phyloP scores from a whole-genome alignment of 2,329 filamentous ascomycete genomes.

The Fusarium concolor region DNA sequence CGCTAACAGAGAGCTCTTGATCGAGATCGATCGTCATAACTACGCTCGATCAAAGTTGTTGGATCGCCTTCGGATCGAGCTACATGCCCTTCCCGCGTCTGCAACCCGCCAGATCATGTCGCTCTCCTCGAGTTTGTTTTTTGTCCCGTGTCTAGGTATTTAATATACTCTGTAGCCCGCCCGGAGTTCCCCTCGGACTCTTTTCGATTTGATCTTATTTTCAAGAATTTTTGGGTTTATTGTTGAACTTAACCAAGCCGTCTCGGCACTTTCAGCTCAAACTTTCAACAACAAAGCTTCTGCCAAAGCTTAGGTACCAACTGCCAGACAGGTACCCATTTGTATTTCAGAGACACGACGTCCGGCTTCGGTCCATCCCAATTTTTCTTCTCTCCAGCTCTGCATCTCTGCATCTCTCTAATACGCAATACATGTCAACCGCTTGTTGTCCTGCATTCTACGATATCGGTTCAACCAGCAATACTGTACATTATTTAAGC shows the following conservation, averaged over 20 bases:
- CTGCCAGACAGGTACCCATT: too few relatives aligned
- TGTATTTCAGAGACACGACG: not conserved
- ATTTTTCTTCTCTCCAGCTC: not conserved
- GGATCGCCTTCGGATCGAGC: slow-evolving; percentile 43
- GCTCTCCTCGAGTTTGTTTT: slow-evolving; percentile 22
- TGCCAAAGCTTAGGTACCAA: too few relatives aligned
- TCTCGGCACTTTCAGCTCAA: too few relatives aligned
- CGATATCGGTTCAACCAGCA: not conserved
- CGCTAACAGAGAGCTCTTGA: slow-evolving; percentile 43
- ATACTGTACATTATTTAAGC: not conserved
- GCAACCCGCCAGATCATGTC: slow-evolving; percentile 22
- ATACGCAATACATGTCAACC: not conserved
- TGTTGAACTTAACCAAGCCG: not conserved
- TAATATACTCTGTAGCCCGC: slow-evolving; percentile 22
- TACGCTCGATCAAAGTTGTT: slow-evolving; percentile 42
- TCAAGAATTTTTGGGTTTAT: not conserved
- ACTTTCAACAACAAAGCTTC: not conserved
- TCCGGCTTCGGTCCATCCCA: not conserved
- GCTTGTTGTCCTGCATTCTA: not conserved
- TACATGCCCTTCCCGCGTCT: slow-evolving; percentile 26
- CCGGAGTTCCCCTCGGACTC: not conserved
- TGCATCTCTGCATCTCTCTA: not conserved
- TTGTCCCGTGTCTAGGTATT: slow-evolving; percentile 22
- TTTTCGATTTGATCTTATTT: not conserved
- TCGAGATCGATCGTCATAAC: slow-evolving; percentile 50